Evolutionary conservation across 2,329 filamentous ascomycete genomes (phyloP).

Genomic region (Fusarium palustre): DNA sequence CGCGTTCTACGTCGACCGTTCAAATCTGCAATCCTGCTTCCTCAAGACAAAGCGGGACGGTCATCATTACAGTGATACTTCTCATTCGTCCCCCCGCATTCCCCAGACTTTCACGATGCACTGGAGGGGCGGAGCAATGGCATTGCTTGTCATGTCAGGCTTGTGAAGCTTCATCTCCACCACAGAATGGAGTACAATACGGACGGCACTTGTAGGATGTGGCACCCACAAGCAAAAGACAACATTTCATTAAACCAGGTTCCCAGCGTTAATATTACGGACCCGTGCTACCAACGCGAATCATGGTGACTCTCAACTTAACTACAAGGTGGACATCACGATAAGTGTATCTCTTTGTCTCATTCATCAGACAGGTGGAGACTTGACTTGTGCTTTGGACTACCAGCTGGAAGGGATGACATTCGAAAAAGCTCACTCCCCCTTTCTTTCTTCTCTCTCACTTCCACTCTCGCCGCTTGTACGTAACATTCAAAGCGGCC

Average conservation of each 20-base stretch:
- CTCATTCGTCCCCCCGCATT: constrained; percentile 37
- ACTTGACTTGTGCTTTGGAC: constrained; percentile 15
- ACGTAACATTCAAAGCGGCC: constrained; percentile 29
- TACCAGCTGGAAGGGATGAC: constrained; percentile 20
- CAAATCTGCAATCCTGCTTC: constrained; percentile 4
- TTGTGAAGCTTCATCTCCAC: constrained; percentile 23
- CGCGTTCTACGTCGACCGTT: constrained; percentile 31
- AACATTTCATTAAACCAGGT: constrained; percentile 14
- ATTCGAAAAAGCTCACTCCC: constrained; percentile 24
- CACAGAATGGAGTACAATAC: constrained; percentile 3
- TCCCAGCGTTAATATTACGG: constrained; percentile 6
- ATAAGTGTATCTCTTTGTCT: not conserved
- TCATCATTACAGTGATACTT: constrained; percentile 12
- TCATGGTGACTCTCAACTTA: not conserved
- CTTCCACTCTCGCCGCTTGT: constrained; percentile 19
- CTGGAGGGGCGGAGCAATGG: constrained; percentile 23
- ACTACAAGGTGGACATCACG: constrained; percentile 1
- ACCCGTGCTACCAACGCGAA: constrained; percentile 13
- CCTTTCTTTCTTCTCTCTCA: constrained; percentile 1
- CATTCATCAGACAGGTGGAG: constrained; percentile 17
- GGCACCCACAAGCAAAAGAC: constrained; percentile 6
- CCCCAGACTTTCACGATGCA: constrained; percentile 35
- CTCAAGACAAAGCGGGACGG: constrained; percentile 13
- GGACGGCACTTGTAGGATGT: not conserved
- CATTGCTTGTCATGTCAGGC: too few species aligned